A percentile compares a stretch with the other conserved stretches of the same genome.
Conservation (phyloP, 495 filamentous ascomycete species). For the Hypoxylon rickii region DNA sequence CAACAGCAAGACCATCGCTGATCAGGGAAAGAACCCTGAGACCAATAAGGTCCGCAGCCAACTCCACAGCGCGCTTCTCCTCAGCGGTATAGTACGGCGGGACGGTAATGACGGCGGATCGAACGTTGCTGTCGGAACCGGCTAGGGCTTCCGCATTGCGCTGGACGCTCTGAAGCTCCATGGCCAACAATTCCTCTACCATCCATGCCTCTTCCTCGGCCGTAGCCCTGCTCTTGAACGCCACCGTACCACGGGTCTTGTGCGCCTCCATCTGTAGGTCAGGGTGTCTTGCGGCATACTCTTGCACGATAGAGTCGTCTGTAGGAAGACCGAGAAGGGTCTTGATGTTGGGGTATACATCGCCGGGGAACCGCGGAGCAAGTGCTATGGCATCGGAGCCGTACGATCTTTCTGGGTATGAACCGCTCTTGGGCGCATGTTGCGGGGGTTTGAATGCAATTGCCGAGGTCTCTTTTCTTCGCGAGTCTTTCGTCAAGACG, state of each 20-base stretch:
- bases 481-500: constrained; percentile 97
- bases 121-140: constrained; percentile 73
- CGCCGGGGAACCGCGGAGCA: constrained; percentile 82
- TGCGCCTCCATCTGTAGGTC: constrained; percentile 61
- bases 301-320: constrained; percentile 63
- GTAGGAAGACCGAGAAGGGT: constrained; percentile 74
- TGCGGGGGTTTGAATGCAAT: constrained; percentile 88
- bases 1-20: constrained; percentile 90
- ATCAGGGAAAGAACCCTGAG: constrained; percentile 82
- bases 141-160: constrained; percentile 84
- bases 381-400: constrained; percentile 90
- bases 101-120: constrained; percentile 85
- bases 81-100: constrained; percentile 89
- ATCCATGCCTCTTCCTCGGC: constrained; percentile 72
- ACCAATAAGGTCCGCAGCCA: constrained; percentile 86
- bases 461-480: constrained; percentile 90
- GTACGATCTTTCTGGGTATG: constrained; percentile 87
- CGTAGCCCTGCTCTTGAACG: constrained; percentile 70
- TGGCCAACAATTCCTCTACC: constrained; percentile 93
- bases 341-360: constrained; percentile 94
- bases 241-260: constrained; percentile 69
- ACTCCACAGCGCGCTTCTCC: constrained; percentile 79
- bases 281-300: constrained; percentile 74
- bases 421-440: constrained; percentile 58
- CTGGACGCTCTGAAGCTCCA: constrained; percentile 90